Evolutionary conservation across 345 rosid species (phyloP), one percentile per base, ranked within the genome.

Genomic region (Hirschfeldia incana): DNA sequence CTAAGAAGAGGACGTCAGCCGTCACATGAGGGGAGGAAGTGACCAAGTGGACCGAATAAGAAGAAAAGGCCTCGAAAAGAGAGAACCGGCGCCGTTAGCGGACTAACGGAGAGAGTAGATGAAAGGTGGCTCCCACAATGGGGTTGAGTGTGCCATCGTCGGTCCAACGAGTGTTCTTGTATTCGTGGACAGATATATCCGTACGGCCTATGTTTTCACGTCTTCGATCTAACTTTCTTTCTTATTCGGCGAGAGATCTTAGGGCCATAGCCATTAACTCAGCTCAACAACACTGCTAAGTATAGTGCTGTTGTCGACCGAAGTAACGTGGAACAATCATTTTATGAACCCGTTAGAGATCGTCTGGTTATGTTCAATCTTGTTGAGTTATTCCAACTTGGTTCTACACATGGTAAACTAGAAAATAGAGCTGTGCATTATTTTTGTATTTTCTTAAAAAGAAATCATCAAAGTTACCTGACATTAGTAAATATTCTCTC

Each of bases 1-100:
- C 60, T 17, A 59, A 77, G 80, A 53, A 34, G 64, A 63, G 16
- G 76, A 77, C 71, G 81, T 70, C 60, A 77, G 76, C 53, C 71
- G 76, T 63, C 66, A 70, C 28, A 77, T 77, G 81, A 77, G 76
- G 71, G 76, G 33, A 77, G 32, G 70, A 70, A 70, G 62, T 44
- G 68, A 76, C 62, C 68, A 76, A 70, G 76, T 70, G 76, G 76
- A 53, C 16, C 2, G 72, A 55, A 55, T 4, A 3, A 3, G 11
- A 39, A 4, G 29, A 16, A 46, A 69, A 21, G 37, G 5, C 15
- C 70, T 73, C 78, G 80, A 44, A 42, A 44, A 17, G 8, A 44
- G 81, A 49, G 65, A 73, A 42, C 68, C 68, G 84, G 75, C 81
- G 71, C 76, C 74, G 39, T 75, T 81, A 63, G 33, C 72, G 65